Evolutionary conservation across 2,329 filamentous ascomycete genomes (phyloP).

Genomic region (Neofusicoccum cordaticola): DNA sequence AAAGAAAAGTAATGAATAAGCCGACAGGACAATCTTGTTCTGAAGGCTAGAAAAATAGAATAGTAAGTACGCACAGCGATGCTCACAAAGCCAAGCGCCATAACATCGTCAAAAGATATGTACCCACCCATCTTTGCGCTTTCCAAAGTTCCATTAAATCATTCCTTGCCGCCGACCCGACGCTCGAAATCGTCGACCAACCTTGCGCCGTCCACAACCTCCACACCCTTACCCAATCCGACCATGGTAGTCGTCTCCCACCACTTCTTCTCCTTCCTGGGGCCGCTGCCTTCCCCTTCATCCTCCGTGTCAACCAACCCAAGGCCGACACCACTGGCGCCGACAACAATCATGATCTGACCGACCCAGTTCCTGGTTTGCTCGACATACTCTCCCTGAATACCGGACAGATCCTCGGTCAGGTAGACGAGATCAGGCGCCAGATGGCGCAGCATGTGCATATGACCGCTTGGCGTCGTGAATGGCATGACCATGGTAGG

Average conservation of each 20-base stretch:
- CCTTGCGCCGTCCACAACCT: constrained; percentile 79
- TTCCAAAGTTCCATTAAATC: background rate
- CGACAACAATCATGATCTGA: constrained; percentile 59
- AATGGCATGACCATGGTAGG: constrained; percentile 87
- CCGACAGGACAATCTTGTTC: background rate
- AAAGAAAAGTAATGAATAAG: background rate
- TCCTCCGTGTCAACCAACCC: constrained; percentile 58
- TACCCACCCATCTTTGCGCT: background rate
- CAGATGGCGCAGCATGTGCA: constrained; percentile 83
- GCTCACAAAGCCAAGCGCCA: background rate
- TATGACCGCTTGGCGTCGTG: constrained; percentile 75
- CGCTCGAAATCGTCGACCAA: constrained; percentile 85
- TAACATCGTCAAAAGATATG: background rate
- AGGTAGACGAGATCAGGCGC: constrained; percentile 84
- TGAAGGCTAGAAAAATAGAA: background rate
- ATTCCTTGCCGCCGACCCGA: constrained; percentile 64
- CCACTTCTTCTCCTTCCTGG: constrained; percentile 56
- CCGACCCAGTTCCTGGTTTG: constrained; percentile 61
- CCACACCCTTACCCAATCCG: constrained; percentile 80
- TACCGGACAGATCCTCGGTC: constrained; percentile 77
- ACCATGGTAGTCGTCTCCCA: constrained; percentile 64
- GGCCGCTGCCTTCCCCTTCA: constrained; percentile 69
- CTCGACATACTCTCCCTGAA: constrained; percentile 69
- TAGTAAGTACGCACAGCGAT: background rate
- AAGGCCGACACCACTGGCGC: constrained; percentile 40